A percentile compares a stretch with the other conserved stretches of the same genome.
These are phyloP conservation scores for Thalassiosira profunda DNA, from an alignment of 108 stramenopile species.

Conservation along the genomic window DNA sequence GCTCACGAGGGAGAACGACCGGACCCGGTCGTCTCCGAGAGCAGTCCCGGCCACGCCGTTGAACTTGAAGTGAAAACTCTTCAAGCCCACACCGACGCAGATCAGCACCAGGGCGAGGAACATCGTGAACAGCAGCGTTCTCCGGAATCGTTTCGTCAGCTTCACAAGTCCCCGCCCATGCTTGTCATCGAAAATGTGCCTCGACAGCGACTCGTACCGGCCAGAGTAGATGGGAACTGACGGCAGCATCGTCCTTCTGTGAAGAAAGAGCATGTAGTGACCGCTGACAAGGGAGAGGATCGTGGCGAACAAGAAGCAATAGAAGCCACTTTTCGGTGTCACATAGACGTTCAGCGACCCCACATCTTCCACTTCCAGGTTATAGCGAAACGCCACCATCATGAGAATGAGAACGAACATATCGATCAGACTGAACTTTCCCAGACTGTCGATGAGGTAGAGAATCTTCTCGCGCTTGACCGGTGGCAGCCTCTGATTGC, in stretches of 20 bases:
- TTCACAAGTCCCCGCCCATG: conserved; percentile 46
- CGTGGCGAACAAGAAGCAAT: conserved; percentile 90
- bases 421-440: conserved; percentile 95
- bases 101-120: conserved; percentile 35
- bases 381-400: conserved; percentile 92
- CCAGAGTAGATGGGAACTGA: conserved; percentile 43
- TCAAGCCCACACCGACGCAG: conserved; percentile 51
- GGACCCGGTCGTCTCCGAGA: conserved; percentile 58
- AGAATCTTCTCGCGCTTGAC: conserved; percentile 73
- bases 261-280: conserved; percentile 82
- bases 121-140: conserved; percentile 30
- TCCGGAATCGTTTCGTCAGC: conserved; percentile 31
- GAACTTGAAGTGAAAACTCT: conserved; percentile 88
- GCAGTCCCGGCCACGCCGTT: conserved; percentile 84
- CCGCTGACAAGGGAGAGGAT: conserved; percentile 81
- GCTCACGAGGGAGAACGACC: conserved; percentile 75
- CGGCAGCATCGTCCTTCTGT: conserved; percentile 63
- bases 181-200: conserved; percentile 45
- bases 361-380: conserved; percentile 62
- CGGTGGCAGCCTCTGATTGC: conserved; percentile 47
- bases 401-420: conserved; percentile 91
- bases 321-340: conserved; percentile 83
- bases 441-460: conserved; percentile 79
- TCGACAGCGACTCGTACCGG: conserved; percentile 38
- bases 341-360: conserved; percentile 71